Evolutionary conservation across 768 basidiomycete species (phyloP), one percentile per base, ranked within the genome.

Genomic region (Termitomyces sp.): DNA sequence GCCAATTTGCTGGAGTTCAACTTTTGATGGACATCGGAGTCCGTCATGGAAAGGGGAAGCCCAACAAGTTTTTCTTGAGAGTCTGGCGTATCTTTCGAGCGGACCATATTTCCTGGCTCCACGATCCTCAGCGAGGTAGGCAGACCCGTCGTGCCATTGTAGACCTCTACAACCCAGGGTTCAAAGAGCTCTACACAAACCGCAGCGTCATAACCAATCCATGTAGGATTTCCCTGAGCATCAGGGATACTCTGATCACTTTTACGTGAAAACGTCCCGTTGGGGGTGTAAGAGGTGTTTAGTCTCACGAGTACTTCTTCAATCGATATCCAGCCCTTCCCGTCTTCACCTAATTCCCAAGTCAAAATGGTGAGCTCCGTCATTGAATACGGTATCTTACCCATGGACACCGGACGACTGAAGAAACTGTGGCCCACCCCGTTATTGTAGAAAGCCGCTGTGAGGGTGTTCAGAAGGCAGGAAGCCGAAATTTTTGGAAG

Each of bases 121-220:
- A 74, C 68, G 34, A 79, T 72, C 33, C 66, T 65, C 22, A 68
- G 46, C 0, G 75, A 66, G 22, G 48, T 69, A 1, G 76, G 75
- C 1, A 62, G 56, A 6, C 72, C 73, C 12, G 64, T 62, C 9
- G 74, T 73, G 44, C 67, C 68, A 49, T 76, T 75, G 55, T 70
- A 75, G 5, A 71, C 66, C 45, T 77, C 75, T 6, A 78, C 58
- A 18, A 79, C 61, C 72, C 74, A 79, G 2, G 76, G 76, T 52
- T 79, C 76, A 36, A 76, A 75, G 1, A 75, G 56, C 60, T 76
- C 69, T 8, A 77, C 58, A 55, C 77, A 79, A 27, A 76, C 69
- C 0, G 69, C 73, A 11, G 74, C 72, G 53, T 79, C 78, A 34
- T 71, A 74, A 3, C 77, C 78, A 33, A 79, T 69, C 58, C 58